phyloP scores from a whole-genome alignment of 208 protist species.

The Acanthamoeba divionensis region DNA sequence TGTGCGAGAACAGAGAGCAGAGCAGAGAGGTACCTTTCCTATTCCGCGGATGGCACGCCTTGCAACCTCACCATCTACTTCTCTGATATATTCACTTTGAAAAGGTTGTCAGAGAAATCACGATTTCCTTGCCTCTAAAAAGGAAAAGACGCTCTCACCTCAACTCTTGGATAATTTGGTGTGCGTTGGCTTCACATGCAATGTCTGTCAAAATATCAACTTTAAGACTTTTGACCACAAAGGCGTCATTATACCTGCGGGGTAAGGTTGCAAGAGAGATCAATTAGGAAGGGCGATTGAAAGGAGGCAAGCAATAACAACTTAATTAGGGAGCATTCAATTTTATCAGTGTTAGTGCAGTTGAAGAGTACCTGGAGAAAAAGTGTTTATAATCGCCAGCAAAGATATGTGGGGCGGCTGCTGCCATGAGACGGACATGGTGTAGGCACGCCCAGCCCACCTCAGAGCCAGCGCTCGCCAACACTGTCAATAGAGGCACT shows the following conservation, averaged over 20 bases:
- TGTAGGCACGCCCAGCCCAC: constrained; percentile 41
- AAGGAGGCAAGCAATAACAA: too few species aligned
- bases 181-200: constrained; percentile 29
- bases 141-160: background rate
- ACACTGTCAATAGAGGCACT: background rate
- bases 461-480: background rate
- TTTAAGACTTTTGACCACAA: constrained; percentile 66
- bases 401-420: constrained; percentile 35
- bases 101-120: background rate
- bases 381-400: constrained; percentile 58
- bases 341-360: too few species aligned
- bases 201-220: constrained; percentile 69
- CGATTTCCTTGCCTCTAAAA: background rate
- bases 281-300: background rate
- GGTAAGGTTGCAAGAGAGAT: background rate
- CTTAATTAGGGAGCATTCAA: too few species aligned
- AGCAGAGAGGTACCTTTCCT: constrained; percentile 42
- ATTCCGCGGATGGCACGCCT: constrained; percentile 49
- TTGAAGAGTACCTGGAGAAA: constrained; percentile 22
- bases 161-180: constrained; percentile 65
- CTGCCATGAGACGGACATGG: constrained; percentile 56
- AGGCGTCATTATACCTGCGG: constrained; percentile 65
- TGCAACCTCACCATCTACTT: constrained; percentile 55
- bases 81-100: constrained; percentile 66
- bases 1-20: background rate